Evolutionary conservation across 108 stramenopile genomes (phyloP).

Genomic region (Aurantiochytrium sp.): DNA sequence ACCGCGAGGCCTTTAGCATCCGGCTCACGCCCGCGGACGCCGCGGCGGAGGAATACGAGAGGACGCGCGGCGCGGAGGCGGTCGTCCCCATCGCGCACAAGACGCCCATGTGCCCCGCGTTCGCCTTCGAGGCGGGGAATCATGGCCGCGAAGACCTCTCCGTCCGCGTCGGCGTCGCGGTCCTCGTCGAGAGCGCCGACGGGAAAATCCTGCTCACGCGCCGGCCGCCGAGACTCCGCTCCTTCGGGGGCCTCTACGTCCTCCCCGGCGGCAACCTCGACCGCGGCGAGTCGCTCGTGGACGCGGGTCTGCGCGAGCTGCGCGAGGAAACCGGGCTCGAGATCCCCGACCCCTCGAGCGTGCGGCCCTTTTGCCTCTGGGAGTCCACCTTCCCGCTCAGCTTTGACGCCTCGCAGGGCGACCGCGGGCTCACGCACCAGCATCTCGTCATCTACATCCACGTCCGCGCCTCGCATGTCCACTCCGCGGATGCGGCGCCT

Average conservation of each 20-base stretch:
- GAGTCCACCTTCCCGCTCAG: neutral
- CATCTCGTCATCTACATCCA: neutral
- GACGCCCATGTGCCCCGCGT: neutral
- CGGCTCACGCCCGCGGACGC: neutral
- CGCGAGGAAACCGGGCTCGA: neutral
- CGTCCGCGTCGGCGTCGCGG: conserved; percentile 6
- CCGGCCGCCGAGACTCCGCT: neutral
- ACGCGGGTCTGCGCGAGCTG: neutral
- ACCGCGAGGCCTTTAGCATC: neutral
- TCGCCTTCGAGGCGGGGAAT: neutral
- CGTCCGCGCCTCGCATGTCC: neutral
- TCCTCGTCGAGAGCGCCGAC: conserved; percentile 5
- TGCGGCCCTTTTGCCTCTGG: neutral
- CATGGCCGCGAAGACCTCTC: neutral
- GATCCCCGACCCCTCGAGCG: neutral
- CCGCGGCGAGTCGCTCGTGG: neutral
- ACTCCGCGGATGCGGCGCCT: neutral
- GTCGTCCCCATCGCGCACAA: neutral
- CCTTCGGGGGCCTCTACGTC: neutral
- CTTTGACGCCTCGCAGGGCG: neutral
- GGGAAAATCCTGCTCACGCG: conserved; percentile 3
- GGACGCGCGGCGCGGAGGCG: too few species aligned
- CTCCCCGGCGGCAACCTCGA: conserved; percentile 10
- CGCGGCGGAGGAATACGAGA: too few species aligned
- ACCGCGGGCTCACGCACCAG: neutral